Conservation (phyloP, 1,284 basidiomycete species). For the Agroathelia rolfsii region DNA sequence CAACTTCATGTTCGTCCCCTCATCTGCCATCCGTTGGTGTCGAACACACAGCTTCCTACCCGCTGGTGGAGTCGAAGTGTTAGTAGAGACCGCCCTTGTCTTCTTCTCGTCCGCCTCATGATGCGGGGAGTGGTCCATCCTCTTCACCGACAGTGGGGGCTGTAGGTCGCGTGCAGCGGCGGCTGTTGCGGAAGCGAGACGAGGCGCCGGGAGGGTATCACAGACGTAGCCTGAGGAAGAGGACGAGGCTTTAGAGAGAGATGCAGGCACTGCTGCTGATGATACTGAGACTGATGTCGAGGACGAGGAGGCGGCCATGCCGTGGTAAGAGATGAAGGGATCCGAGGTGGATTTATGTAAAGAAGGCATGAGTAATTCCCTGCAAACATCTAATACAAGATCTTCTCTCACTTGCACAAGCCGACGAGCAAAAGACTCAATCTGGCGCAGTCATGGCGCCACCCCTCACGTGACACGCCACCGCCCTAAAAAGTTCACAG, state of each 20-base stretch:
- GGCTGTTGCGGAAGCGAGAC: slow-evolving; percentile 28
- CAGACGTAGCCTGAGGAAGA: slow-evolving; percentile 37
- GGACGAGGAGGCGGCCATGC: not conserved
- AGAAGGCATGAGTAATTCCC: no score
- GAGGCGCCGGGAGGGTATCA: slow-evolving; percentile 62
- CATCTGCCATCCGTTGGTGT: slow-evolving; percentile 97
- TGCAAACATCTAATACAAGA: slow-evolving; percentile 15
- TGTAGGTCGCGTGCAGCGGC: no score
- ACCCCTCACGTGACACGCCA: no score
- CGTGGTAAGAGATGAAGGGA: not conserved
- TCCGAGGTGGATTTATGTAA: not conserved
- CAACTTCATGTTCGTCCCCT: slow-evolving; percentile 86
- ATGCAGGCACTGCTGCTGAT: no score
- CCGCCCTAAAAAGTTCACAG: no score
- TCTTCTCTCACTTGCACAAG: no score
- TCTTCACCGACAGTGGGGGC: no score
- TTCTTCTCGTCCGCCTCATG: no score
- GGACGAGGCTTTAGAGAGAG: slow-evolving; percentile 17
- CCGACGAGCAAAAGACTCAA: no score
- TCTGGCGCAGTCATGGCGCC: no score
- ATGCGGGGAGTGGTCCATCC: no score
- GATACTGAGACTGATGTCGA: no score
- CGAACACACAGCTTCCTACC: slow-evolving; percentile 76
- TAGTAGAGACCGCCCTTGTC: slow-evolving; percentile 9
- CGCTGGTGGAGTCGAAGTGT: slow-evolving; percentile 27